These are phyloP conservation scores for Apiospora hydei DNA, from an alignment of 2,329 filamentous ascomycete genomes.

Conservation along the genomic window DNA sequence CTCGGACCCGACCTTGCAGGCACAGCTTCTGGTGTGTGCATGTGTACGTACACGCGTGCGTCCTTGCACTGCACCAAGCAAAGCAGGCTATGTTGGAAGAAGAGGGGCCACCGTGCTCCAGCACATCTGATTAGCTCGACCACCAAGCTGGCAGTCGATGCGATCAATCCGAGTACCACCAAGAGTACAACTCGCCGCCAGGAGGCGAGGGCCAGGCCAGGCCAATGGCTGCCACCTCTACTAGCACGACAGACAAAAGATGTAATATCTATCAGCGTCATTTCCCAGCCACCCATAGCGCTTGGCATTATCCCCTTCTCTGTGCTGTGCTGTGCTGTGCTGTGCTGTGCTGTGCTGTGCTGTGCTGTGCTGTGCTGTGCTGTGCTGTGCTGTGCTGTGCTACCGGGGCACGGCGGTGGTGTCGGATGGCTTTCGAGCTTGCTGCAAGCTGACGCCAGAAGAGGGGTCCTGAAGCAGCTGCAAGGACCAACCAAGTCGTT, in stretches of 20 bases:
- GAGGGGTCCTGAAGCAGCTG: conserved; percentile 4
- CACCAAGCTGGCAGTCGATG: conserved; percentile 9
- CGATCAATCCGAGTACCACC: background rate
- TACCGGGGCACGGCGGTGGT: background rate
- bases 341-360: background rate
- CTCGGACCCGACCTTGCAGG: conserved; percentile 10
- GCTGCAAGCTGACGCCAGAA: conserved; percentile 17
- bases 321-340: background rate
- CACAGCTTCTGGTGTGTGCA: background rate
- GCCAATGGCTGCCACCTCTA: background rate
- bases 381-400: background rate
- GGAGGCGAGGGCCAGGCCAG: background rate
- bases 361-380: background rate
- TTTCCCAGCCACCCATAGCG: background rate
- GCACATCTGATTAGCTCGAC: conserved; percentile 5
- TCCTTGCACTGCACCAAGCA: background rate
- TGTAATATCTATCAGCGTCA: background rate
- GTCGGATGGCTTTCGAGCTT: background rate
- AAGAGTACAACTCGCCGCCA: background rate
- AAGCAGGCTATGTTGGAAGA: background rate
- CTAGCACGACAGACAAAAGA: background rate
- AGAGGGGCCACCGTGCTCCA: background rate
- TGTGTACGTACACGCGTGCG: background rate
- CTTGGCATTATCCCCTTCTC: background rate
- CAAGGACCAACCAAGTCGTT: conserved; percentile 11